Base-by-base conservation (phyloP, 495 filamentous ascomycete genomes). In the Halenospora varia region DNA sequence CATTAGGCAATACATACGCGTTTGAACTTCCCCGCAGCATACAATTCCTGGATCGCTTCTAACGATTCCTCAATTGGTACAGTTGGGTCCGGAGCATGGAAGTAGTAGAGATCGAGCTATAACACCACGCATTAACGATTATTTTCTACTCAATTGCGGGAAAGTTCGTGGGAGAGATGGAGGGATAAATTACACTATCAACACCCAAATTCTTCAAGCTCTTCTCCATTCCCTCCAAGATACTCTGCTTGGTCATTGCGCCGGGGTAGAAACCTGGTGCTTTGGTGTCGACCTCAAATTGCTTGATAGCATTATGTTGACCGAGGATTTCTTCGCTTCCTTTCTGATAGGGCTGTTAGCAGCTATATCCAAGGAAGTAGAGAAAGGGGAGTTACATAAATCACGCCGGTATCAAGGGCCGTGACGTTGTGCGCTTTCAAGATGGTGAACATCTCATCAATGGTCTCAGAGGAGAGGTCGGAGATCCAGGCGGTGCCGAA, bases 81-180 rank as follows among this genome's bases (percentile, higher is more conserved):
- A 19, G 50, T 49, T 4, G 60, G 57, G 53, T 79, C 78, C 2
- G 77, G 77, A 2, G 68, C 62, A 50, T 81, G 77, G 22, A 81
- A 59, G 60, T 76, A 79, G 59, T 71, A 79, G 26, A 75, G 62
- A 53, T 79, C 75, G 10, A 80, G 69, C 65, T 77, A 53, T 57
- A 13, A 40, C 20, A 22, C 3, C 35, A 17, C 24, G 29, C 10
- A 26, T 25, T 11, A 54, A 44, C 3, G 25, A 6, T 29, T 29
- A 29, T 23, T 15, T 18, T 24, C 10, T 39, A n/a, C n/a, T n/a
- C n/a, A n/a, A n/a, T n/a, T n/a, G n/a, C n/a, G n/a, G n/a, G n/a
- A n/a, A n/a, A n/a, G n/a, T n/a, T n/a, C n/a, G n/a, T n/a, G n/a
- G n/a, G n/a, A n/a, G n/a, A n/a, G n/a, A n/a, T n/a, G n/a, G n/a